Evolutionary conservation across 2,329 filamentous ascomycete species (phyloP).

Genomic region (Ascochyta pisi): DNA sequence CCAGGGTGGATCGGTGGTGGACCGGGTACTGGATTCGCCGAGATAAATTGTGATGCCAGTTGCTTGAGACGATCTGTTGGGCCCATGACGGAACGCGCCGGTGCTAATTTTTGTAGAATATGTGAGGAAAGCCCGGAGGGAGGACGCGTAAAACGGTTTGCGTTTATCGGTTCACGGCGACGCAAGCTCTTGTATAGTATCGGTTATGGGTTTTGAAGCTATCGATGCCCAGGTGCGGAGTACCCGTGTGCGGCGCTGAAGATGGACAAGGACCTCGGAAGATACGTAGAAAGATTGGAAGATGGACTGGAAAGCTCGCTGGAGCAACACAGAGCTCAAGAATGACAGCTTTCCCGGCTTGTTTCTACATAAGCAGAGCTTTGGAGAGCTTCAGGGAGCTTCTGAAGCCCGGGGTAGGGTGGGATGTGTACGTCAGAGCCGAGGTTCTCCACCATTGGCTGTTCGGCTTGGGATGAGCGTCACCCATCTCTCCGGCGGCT

Average conservation of each 20-base stretch:
- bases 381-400: background rate
- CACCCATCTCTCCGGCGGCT: constrained; percentile 17
- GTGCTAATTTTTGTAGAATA: background rate
- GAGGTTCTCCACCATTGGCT: constrained; percentile 37
- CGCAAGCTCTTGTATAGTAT: constrained; percentile 13
- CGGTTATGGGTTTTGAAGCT: constrained; percentile 11
- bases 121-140: background rate
- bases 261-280: background rate
- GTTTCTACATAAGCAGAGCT: background rate
- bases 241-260: constrained; percentile 8
- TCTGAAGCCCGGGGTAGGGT: constrained; percentile 31
- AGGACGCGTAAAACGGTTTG: background rate
- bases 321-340: background rate
- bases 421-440: constrained; percentile 32
- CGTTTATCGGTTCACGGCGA: background rate
- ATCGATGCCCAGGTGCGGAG: constrained; percentile 27
- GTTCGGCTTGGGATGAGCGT: constrained; percentile 1
- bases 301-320: background rate
- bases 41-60: constrained; percentile 48
- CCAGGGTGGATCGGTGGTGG: constrained; percentile 47
- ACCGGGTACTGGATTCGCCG: constrained; percentile 37
- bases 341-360: background rate
- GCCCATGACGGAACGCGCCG: constrained; percentile 12
- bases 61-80: constrained; percentile 43
- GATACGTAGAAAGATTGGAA: background rate